Percentiles rank a stretch among this genome's conserved stretches.
phyloP scores from a whole-genome alignment of 2,329 filamentous ascomycete genomes.

The Alternaria ethzedia region DNA sequence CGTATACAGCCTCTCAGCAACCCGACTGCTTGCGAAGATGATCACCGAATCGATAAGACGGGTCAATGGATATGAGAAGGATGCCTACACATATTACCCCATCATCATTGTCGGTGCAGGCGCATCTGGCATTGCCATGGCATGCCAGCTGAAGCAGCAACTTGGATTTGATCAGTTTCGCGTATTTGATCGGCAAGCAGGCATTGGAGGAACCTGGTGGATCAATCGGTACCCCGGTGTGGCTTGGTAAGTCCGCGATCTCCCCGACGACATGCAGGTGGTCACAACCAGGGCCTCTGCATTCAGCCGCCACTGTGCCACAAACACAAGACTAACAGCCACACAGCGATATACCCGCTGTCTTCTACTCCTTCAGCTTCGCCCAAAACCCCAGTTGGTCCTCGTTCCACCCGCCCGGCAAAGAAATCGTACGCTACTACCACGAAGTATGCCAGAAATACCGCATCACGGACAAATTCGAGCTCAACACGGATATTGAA shows the following conservation, averaged over 20 bases:
- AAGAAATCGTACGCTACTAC: conserved; percentile 60
- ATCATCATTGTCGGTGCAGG: conserved; percentile 67
- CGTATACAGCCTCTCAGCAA: neutral
- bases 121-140: conserved; percentile 67
- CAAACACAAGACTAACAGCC: conserved; percentile 16
- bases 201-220: conserved; percentile 70
- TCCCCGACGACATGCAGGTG: neutral
- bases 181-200: conserved; percentile 65
- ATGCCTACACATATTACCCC: conserved; percentile 54
- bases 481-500: conserved; percentile 64
- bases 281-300: neutral
- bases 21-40: conserved; percentile 20
- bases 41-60: conserved; percentile 44
- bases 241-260: conserved; percentile 32
- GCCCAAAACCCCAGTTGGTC: conserved; percentile 61
- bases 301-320: neutral
- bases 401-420: conserved; percentile 55
- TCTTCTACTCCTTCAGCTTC: conserved; percentile 65
- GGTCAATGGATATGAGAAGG: conserved; percentile 46
- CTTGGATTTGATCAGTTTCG: conserved; percentile 65
- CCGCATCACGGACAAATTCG: conserved; percentile 63
- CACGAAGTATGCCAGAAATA: conserved; percentile 61
- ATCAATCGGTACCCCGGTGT: conserved; percentile 64
- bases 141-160: conserved; percentile 63
- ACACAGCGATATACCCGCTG: conserved; percentile 55